phyloP scores from a whole-genome alignment of 75 land plant species.

The Sequoia sempervirens region DNA sequence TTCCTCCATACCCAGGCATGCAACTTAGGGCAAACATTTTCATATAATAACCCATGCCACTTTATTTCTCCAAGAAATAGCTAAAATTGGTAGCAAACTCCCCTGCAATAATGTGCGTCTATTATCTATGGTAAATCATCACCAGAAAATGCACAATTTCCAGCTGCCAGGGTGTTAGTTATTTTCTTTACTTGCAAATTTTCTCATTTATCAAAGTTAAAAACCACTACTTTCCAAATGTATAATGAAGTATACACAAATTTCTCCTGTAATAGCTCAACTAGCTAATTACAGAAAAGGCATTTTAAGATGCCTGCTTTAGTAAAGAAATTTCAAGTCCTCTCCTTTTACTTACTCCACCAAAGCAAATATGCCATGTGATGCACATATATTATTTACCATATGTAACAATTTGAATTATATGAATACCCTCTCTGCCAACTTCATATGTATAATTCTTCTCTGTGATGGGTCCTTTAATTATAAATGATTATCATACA shows the following conservation, averaged over 20 bases:
- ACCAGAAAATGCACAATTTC: neutral
- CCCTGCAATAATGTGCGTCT: neutral
- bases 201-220: too few species aligned
- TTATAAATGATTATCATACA: constrained; percentile 1
- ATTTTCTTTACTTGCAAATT: too few species aligned
- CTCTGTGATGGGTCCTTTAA: neutral
- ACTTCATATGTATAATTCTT: neutral
- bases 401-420: neutral
- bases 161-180: neutral
- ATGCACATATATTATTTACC: neutral
- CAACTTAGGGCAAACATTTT: too few species aligned
- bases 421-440: neutral
- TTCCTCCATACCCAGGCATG: too few species aligned
- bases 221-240: neutral
- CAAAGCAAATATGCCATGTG: neutral
- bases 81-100: neutral
- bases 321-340: too few species aligned
- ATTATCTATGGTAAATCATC: neutral
- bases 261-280: neutral
- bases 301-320: neutral
- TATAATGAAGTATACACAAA: neutral
- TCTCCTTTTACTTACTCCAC: neutral
- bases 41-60: neutral
- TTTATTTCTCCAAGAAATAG: neutral
- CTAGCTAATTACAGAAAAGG: neutral